These are phyloP conservation scores for Davidsoniella eucalypti DNA, from an alignment of 2,329 filamentous ascomycete genomes.

Conservation along the genomic window DNA sequence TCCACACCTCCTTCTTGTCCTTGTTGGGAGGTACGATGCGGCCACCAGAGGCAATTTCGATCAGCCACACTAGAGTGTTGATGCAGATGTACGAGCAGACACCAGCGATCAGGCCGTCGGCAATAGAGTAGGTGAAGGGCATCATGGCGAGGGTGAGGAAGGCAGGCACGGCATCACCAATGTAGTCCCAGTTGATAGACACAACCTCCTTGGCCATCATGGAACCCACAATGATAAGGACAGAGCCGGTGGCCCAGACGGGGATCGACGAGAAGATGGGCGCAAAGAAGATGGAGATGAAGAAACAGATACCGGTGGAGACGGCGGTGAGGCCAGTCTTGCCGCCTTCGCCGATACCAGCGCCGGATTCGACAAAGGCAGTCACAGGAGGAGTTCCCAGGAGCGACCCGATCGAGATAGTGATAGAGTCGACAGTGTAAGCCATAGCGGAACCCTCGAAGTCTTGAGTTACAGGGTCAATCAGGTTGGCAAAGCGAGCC, in stretches of 20 bases:
- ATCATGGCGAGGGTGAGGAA: conserved; percentile 73
- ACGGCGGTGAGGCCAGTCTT: conserved; percentile 58
- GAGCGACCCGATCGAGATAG: conserved; percentile 54
- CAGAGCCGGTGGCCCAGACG: conserved; percentile 69
- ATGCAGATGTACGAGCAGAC: conserved; percentile 62
- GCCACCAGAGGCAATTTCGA: conserved; percentile 50
- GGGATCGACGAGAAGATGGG: conserved; percentile 64
- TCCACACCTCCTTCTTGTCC: conserved; percentile 64
- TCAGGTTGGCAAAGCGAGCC: conserved; percentile 55
- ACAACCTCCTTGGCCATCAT: conserved; percentile 67
- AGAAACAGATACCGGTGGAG: conserved; percentile 51
- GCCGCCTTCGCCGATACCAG: conserved; percentile 60
- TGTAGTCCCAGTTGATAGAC: conserved; percentile 80
- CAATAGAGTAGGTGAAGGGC: conserved; percentile 83
- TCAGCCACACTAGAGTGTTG: conserved; percentile 52
- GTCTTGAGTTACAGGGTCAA: conserved; percentile 52
- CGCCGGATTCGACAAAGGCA: conserved; percentile 59
- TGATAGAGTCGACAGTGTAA: conserved; percentile 54
- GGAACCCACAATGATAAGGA: conserved; percentile 72
- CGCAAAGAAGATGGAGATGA: conserved; percentile 57
- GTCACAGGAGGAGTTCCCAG: conserved; percentile 57
- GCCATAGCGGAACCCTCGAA: conserved; percentile 75
- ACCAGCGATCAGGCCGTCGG: conserved; percentile 69
- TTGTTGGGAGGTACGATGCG: conserved; percentile 60
- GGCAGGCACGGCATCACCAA: conserved; percentile 68